These are phyloP conservation scores for Cutaneotrichosporon mucoides DNA, from an alignment of 1,284 basidiomycete species.

Conservation along the genomic window DNA sequence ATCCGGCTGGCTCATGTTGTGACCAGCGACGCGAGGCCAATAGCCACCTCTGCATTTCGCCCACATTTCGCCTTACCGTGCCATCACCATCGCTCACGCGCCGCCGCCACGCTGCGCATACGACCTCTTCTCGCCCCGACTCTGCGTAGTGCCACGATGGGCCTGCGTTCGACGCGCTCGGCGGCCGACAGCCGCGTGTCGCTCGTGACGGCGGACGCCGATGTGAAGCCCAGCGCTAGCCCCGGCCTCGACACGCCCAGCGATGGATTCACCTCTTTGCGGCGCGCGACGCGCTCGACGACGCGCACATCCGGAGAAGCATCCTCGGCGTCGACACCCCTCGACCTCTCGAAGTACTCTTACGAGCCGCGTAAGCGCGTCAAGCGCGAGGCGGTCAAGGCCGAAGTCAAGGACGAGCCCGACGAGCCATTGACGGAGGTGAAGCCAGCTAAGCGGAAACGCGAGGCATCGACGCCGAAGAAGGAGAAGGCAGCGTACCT, in stretches of 20 bases:
- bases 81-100: no score
- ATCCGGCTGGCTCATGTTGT: not conserved
- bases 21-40: not conserved
- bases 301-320: not conserved
- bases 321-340: not conserved
- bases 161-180: constrained; percentile 16
- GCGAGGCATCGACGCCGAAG: constrained; percentile 17
- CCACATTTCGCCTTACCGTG: no score
- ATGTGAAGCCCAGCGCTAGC: constrained; percentile 5
- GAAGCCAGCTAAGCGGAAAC: not conserved
- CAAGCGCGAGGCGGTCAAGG: constrained; percentile 12
- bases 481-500: constrained; percentile 49
- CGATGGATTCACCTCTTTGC: constrained; percentile 16
- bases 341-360: constrained; percentile 23
- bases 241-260: no score
- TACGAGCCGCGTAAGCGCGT: constrained; percentile 18
- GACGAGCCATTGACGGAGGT: not conserved
- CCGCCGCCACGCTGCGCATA: no score
- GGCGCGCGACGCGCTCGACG: constrained; percentile 24
- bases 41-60: not conserved
- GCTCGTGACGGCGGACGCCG: constrained; percentile 9
- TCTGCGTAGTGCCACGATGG: not conserved
- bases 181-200: constrained; percentile 16
- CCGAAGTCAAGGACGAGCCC: constrained; percentile 7
- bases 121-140: not conserved